Conservation (phyloP, 1,284 basidiomycete species). For the Agaricales sp. region DNA sequence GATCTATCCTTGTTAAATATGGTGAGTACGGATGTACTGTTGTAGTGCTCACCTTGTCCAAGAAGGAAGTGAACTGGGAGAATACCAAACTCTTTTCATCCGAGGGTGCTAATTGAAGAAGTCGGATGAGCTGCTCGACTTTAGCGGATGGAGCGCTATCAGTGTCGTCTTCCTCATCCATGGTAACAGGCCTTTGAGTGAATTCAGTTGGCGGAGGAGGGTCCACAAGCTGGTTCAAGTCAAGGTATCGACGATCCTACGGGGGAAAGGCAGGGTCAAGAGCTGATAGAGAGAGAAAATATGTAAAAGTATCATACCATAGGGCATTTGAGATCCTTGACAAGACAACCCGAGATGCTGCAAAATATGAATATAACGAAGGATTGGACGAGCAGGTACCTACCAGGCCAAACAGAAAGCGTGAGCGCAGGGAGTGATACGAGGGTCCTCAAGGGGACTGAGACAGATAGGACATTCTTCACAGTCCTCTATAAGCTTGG, state of each 20-base stretch:
- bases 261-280: too few species aligned
- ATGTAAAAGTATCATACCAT: too few species aligned
- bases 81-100: slow-evolving; percentile 78
- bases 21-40: slow-evolving; percentile 5
- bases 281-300: slow-evolving; percentile 7
- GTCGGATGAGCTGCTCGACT: slow-evolving; percentile 67
- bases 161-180: slow-evolving; percentile 32
- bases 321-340: slow-evolving; percentile 65
- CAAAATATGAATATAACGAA: slow-evolving; percentile 4
- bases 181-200: slow-evolving; percentile 42
- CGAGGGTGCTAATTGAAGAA: slow-evolving; percentile 57
- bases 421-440: slow-evolving; percentile 75
- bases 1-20: slow-evolving; percentile 38
- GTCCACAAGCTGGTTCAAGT: slow-evolving; percentile 52
- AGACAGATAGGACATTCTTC: slow-evolving; percentile 84
- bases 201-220: slow-evolving; percentile 55
- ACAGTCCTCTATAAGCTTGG: slow-evolving; percentile 66
- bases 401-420: slow-evolving; percentile 69
- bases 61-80: slow-evolving; percentile 77
- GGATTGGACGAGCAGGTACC: slow-evolving; percentile 11
- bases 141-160: slow-evolving; percentile 64
- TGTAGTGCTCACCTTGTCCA: slow-evolving; percentile 52
- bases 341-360: slow-evolving; percentile 61
- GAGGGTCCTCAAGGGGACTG: slow-evolving; percentile 48
- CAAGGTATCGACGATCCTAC: slow-evolving; percentile 66